These are phyloP conservation scores for Colletotrichum scovillei DNA, from an alignment of 2,329 filamentous ascomycete species.

Conservation along the genomic window DNA sequence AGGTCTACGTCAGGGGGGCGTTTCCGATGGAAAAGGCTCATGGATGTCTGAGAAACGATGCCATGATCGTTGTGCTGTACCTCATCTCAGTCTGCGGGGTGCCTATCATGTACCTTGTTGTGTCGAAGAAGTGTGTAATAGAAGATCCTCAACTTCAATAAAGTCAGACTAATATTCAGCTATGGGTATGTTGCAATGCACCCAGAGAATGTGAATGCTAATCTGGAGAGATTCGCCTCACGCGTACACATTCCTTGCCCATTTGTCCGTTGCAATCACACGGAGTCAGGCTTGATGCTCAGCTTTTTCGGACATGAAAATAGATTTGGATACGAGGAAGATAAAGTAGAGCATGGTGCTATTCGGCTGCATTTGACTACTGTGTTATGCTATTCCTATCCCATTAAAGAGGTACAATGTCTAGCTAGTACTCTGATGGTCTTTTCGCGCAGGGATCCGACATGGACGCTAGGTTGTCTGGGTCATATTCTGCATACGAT, in stretches of 20 bases:
- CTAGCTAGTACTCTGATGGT: neutral
- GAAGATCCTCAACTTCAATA: conserved; percentile 13
- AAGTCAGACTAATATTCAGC: neutral
- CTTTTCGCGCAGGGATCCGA: neutral
- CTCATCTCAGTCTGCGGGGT: neutral
- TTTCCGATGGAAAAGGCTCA: conserved; percentile 6
- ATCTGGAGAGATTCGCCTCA: neutral
- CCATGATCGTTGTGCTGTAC: neutral
- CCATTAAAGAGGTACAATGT: neutral
- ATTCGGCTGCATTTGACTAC: neutral
- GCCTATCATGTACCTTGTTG: conserved; percentile 10
- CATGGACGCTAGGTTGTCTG: conserved; percentile 48
- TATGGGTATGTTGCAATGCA: neutral
- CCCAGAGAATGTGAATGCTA: neutral
- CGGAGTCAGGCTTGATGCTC: neutral
- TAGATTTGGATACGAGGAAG: neutral
- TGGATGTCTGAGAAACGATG: conserved; percentile 1
- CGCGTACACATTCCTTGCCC: neutral
- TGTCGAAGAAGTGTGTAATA: conserved; percentile 18
- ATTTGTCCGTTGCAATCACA: neutral
- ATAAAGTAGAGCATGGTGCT: neutral
- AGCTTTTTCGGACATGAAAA: neutral
- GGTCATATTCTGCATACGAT: conserved; percentile 56
- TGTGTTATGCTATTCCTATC: neutral
- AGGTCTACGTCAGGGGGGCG: conserved; percentile 4